Base-by-base conservation (phyloP, 805 yeast genomes). In the Yarrowia sp. region DNA sequence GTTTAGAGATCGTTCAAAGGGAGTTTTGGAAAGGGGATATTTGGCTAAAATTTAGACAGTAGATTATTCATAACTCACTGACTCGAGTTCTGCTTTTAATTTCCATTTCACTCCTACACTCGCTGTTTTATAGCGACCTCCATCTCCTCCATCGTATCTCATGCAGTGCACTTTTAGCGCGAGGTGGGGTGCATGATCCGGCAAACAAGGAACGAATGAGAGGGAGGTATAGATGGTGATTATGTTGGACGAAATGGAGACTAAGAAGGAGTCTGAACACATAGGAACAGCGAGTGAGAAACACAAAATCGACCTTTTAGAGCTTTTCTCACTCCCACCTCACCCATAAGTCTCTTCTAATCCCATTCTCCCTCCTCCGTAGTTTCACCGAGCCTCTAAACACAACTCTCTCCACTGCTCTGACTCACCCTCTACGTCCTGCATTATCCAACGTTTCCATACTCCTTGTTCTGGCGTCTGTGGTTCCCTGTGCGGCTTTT, bases 161-260 rank as follows among this genome's bases (percentile, higher is more conserved):
- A 38, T 38, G 58, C 43, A 38, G 13, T 50, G 58, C 34, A 52
- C 34, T 13, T 52, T 36, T 38, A 38, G 58, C 58, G 58, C 43
- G 58, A 52, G 43, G 58, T 36, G 58, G 58, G 58, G 58, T 52
- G 42, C 58, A 52, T 38, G 55, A 33, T 47, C 19, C 38, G 30
- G 15, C 19, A 47, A 15, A 40, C 44, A n/a, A 40, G 19, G 24
- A 36, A 36, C 14, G 14, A 13, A 52, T 12, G 19, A 20, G 33
- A 36, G 33, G 14, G 30, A 34, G 17, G 13, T 17, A 42, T n/a
- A 42, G 30, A 24, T 24, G 30, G 30, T 24, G 30, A 24, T 24
- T 24, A 24, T 24, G 30, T 24, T 24, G 30, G 6, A 7, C 30
- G 30, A 24, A 7, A 24, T 24, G 3, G 30, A 7, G 30, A 24